Evolutionary conservation across 2,329 filamentous ascomycete genomes (phyloP), one percentile per base, ranked within the genome.

Genomic region (Mycocentrospora acerina): DNA sequence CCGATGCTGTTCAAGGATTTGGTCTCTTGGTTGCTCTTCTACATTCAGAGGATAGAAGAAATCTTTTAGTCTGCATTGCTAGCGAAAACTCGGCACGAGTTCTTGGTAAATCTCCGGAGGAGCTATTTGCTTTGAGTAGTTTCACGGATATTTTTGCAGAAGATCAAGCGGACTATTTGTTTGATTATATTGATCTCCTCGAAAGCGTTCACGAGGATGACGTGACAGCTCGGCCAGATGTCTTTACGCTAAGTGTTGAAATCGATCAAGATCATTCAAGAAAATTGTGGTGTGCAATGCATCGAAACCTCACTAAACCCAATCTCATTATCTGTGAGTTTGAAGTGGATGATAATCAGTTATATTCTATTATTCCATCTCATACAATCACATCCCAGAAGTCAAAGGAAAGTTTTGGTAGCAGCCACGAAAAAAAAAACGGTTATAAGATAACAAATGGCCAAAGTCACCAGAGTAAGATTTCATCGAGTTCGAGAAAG

Each of bases 151-250:
- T 95, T 11, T 70, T 95, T 7, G 83, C 81, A 1, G 86, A 93
- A 37, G 89, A 95, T 53, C 88, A 94, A 58, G 78, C 84, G 12
- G 89, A 94, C 48, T 90, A 88, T 46, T 71, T 95, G 1, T 71
- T 93, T 6, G 89, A 95, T 51, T 89, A 95, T 51, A 79, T 95
- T 35, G 88, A 95, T 58, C 95, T 94, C 59, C 86, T 94, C 36
- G 80, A 84, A 16, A 88, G 94, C 35, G 88, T 91, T 46, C 85
- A 88, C 9, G 79, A 83, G 0, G 88, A 94, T 58, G 82, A 88
- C 1, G 73, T 78, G 0, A 69, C 78, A 2, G 90, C 90, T 48
- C 89, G 89, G 0, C 89, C 89, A 0, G 89, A 95, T 54, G 87
- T 95, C 3, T 93, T 95, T 52, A 87, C 86, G 32, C 67, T 95